phyloP scores from a whole-genome alignment of 805 yeast genomes.

The Metschnikowia santaceciliae region DNA sequence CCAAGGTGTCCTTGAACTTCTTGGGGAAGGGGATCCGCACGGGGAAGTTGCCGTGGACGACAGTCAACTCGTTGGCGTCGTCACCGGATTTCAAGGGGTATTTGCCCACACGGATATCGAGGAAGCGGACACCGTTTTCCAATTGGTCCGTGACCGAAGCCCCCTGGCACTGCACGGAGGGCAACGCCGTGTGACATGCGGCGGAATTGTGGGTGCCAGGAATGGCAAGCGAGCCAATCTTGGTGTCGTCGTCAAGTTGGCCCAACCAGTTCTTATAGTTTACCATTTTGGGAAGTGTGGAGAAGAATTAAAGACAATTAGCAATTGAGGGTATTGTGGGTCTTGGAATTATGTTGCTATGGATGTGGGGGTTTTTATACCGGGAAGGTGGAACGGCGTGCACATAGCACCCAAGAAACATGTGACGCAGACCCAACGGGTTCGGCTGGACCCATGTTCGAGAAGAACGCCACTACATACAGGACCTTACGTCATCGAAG shows the following conservation, averaged over 20 bases:
- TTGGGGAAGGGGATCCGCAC: slow-evolving; percentile 57
- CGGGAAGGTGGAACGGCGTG: background rate
- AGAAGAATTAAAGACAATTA: background rate
- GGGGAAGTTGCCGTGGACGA: slow-evolving; percentile 75
- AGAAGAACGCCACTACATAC: background rate
- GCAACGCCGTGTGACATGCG: slow-evolving; percentile 66
- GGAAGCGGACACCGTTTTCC: slow-evolving; percentile 68
- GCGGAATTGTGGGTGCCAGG: slow-evolving; percentile 89
- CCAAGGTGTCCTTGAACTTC: slow-evolving; percentile 47
- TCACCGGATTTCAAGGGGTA: slow-evolving; percentile 50
- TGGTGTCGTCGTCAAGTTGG: slow-evolving; percentile 47
- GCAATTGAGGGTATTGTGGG: background rate
- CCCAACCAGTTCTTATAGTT: slow-evolving; percentile 51
- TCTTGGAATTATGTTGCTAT: background rate
- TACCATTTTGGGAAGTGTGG: slow-evolving; percentile 26
- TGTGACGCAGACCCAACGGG: background rate
- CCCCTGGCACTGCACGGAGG: slow-evolving; percentile 76
- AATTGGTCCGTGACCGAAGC: slow-evolving; percentile 57
- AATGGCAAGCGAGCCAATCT: slow-evolving; percentile 52
- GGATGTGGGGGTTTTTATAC: slow-evolving; percentile 1
- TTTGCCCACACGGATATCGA: slow-evolving; percentile 64
- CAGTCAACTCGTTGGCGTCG: slow-evolving; percentile 53
- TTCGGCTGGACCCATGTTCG: background rate
- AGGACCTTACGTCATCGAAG: background rate
- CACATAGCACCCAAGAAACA: background rate